Evolutionary conservation across 2,329 filamentous ascomycete species (phyloP).

Genomic region (Proliferodiscus dingleyae): DNA sequence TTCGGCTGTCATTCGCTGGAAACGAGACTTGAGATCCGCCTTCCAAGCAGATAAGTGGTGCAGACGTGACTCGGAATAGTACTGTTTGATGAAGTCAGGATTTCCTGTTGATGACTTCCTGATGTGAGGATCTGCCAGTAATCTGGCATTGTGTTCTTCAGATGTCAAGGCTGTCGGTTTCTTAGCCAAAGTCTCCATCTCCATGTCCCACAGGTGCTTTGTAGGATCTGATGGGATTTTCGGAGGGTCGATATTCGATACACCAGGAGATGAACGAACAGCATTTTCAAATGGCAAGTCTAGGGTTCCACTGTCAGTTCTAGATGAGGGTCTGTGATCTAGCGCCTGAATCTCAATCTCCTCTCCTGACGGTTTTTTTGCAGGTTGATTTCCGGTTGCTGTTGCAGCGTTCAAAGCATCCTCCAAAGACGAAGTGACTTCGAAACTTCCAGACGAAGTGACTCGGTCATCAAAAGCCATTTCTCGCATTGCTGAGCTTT

Average conservation of each 20-base stretch:
- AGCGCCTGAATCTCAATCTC: no score
- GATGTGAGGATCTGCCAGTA: conserved; percentile 79
- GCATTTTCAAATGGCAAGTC: not conserved
- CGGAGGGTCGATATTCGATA: no score
- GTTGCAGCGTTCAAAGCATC: conserved; percentile 26
- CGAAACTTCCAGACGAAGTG: conserved; percentile 25
- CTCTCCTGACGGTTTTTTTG: not conserved
- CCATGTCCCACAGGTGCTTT: conserved; percentile 14
- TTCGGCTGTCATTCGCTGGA: conserved; percentile 75
- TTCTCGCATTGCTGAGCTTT: conserved; percentile 1
- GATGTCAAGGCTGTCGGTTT: conserved; percentile 56
- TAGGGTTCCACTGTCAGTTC: not conserved
- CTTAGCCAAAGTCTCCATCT: conserved; percentile 18
- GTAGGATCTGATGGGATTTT: not conserved
- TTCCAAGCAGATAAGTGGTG: conserved; percentile 98
- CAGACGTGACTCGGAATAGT: conserved; percentile 88
- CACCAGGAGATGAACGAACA: no score
- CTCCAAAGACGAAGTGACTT: conserved; percentile 31
- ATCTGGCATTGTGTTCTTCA: conserved; percentile 84
- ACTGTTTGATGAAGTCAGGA: conserved; percentile 89
- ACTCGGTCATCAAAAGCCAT: conserved; percentile 1
- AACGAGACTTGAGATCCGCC: conserved; percentile 81
- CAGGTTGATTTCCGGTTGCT: not conserved
- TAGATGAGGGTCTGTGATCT: not conserved
- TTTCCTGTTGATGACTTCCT: conserved; percentile 88